A percentile compares a stretch with the other conserved stretches of the same genome.
These are phyloP conservation scores for Fusarium ambrosium DNA, from an alignment of 2,329 filamentous ascomycete genomes.

Conservation along the genomic window DNA sequence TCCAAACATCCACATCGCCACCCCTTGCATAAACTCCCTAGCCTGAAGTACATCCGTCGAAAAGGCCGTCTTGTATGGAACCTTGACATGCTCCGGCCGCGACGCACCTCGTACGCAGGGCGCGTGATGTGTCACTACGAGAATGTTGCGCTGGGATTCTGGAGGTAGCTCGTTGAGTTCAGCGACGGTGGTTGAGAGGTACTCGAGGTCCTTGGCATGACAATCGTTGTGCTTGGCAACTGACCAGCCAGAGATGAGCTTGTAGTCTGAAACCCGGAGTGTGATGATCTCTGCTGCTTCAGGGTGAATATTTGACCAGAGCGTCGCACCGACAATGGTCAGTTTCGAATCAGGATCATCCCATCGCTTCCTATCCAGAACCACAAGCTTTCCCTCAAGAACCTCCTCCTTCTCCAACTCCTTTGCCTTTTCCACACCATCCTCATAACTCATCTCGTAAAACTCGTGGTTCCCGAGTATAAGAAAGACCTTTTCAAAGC, in stretches of 20 bases:
- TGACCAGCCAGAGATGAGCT: constrained; percentile 66
- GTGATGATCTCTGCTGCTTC: constrained; percentile 55
- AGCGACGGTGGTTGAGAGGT: constrained; percentile 61
- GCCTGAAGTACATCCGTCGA: constrained; percentile 60
- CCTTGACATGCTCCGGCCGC: constrained; percentile 61
- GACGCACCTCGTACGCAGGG: constrained; percentile 64
- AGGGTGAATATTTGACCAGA: constrained; percentile 66
- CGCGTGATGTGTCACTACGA: constrained; percentile 71
- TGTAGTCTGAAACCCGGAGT: constrained; percentile 66
- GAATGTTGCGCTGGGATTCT: constrained; percentile 46
- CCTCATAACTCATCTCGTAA: constrained; percentile 58
- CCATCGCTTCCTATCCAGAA: constrained; percentile 60
- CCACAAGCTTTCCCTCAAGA: constrained; percentile 54
- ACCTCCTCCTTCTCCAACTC: constrained; percentile 55
- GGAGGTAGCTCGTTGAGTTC: constrained; percentile 31
- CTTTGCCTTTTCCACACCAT: constrained; percentile 54
- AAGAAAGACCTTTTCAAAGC: constrained; percentile 61
- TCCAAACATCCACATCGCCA: constrained; percentile 60
- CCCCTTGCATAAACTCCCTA: constrained; percentile 51
- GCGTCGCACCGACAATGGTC: constrained; percentile 69
- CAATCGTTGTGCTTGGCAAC: constrained; percentile 62
- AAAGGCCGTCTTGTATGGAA: constrained; percentile 64
- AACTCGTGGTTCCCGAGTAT: constrained; percentile 70
- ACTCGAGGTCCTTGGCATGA: constrained; percentile 63
- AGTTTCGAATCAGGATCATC: constrained; percentile 57